These are phyloP conservation scores for Neurospora sp. DNA, from an alignment of 495 filamentous ascomycete species.

Conservation along the genomic window DNA sequence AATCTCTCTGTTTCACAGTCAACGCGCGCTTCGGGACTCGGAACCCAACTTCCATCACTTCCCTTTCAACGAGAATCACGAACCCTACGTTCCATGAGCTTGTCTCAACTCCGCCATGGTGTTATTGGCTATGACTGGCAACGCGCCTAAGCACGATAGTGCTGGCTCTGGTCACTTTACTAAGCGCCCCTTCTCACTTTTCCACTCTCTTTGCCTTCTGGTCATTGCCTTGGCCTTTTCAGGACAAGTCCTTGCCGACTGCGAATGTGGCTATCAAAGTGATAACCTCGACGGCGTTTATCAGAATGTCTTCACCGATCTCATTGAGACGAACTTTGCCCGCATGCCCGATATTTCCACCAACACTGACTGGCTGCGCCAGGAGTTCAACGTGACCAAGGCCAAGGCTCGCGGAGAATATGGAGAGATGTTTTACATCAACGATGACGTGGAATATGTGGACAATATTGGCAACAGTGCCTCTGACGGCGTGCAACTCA, in stretches of 20 bases:
- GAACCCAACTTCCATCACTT: background rate
- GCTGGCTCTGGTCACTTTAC: background rate
- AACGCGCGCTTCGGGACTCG: constrained; percentile 1
- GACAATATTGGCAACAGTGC: background rate
- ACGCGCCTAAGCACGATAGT: background rate
- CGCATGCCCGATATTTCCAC: constrained; percentile 35
- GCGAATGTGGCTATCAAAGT: constrained; percentile 60
- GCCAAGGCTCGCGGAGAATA: constrained; percentile 47
- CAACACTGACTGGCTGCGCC: constrained; percentile 50
- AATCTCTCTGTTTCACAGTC: background rate
- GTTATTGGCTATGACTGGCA: background rate
- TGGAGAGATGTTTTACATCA: constrained; percentile 47
- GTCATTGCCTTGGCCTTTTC: constrained; percentile 8
- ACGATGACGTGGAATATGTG: constrained; percentile 46
- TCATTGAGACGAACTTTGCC: constrained; percentile 60
- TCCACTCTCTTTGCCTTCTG: constrained; percentile 6
- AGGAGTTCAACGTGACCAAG: constrained; percentile 51
- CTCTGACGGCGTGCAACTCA: constrained; percentile 42
- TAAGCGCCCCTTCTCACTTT: background rate
- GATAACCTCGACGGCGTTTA: constrained; percentile 26
- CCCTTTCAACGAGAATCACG: background rate
- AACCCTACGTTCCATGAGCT: background rate
- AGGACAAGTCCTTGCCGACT: constrained; percentile 32
- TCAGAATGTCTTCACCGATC: constrained; percentile 48
- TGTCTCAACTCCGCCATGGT: background rate